Evolutionary conservation across 1,139 yeast genomes (phyloP), one percentile per base, ranked within the genome.

Genomic region (Wickerhamiella infanticola): DNA sequence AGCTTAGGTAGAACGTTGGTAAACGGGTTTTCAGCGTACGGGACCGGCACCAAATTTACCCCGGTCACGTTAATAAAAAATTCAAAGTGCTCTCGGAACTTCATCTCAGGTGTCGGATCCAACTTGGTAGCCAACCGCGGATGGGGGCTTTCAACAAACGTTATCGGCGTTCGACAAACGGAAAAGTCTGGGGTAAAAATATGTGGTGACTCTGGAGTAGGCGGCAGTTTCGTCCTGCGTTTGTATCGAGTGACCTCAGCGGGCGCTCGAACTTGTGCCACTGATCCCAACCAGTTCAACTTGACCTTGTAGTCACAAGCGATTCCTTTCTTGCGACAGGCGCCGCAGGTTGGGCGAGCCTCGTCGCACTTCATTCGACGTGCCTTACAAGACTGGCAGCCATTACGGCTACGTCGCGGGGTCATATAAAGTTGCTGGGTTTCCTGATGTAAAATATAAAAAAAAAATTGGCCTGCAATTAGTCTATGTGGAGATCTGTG

Each of bases 21-120:
- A 62, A 81, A 81, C 0, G 94, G 94, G 54, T 81, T 82, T 24
- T 74, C 77, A 24, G 63, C 67, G 56, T 79, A 78, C 4, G 86
- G 85, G 0, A 84, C 80, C 0, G 93, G 90, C 4, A 80, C 85
- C 36, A 81, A 64, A 39, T 73, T 66, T 40, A 70, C 69, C 1
- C 86, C 74, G 0, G 84, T 81, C 9, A 76, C 74, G 46, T 74
- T 68, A 13, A 79, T 64, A 68, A 75, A 82, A 54, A 77, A 79
- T 51, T 77, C 77, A 63, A 81, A 75, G 31, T 44, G 40, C 23
- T 52, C 52, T 26, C 36, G 13, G 26, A 27, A 40, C 26, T 25
- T 24, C 4, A 35, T 35, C 8, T 40, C 37, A 6, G 25, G 27
- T 25, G 36, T 13, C 11, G 35, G 40, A 26, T 27, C 27, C 5